Base-by-base conservation (phyloP, 2,329 filamentous ascomycete species). In the Lasiodiplodia sp. region DNA sequence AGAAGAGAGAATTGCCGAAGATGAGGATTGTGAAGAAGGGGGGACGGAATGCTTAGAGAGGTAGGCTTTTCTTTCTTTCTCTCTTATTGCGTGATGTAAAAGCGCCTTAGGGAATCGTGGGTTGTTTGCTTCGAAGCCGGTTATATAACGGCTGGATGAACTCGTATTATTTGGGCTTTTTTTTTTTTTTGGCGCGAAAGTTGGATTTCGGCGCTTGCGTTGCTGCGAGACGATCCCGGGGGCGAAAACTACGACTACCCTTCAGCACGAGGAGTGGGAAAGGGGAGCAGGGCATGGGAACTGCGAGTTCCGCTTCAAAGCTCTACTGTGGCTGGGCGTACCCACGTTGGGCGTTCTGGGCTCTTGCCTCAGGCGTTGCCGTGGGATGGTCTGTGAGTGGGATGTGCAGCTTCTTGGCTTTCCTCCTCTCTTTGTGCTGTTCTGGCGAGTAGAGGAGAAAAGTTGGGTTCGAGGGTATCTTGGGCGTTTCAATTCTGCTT, bases 211-310 rank as follows among this genome's bases (percentile, higher is more conserved):
- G 58, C n/a, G n/a, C 25, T 23, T 5, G 44, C 44, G 44, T 52
- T 52, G 58, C 44, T 49, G 60, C 60, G 47, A 64, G 44, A 64
- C 52, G 47, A 47, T 52, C 60, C 31, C 60, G n/a, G 60, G 47
- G 38, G 47, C 47, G 28, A 2, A 28, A 12, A 8, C n/a, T 8
- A 28, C 21, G 12, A 18, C 16, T 38, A 4, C 16, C n/a, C n/a
- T 31, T 16, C 8, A 8, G 14, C n/a, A 23, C 7, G 3, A 6
- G 2, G 18, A n/a, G 55, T 21, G 1, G 23, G 21, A 1, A n/a
- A 23, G 8, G 11, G 23, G 38, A 14, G 40, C 18, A 6, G 14
- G 56, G 56, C 3, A 4, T 18, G 4, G 5, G 10, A n/a, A n/a
- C 5, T 37, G 28, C 21, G 21, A 18, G 28, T 14, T 51, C 40